Base-by-base conservation (phyloP, 2,329 filamentous ascomycete species). In the Microdochium paspali region DNA sequence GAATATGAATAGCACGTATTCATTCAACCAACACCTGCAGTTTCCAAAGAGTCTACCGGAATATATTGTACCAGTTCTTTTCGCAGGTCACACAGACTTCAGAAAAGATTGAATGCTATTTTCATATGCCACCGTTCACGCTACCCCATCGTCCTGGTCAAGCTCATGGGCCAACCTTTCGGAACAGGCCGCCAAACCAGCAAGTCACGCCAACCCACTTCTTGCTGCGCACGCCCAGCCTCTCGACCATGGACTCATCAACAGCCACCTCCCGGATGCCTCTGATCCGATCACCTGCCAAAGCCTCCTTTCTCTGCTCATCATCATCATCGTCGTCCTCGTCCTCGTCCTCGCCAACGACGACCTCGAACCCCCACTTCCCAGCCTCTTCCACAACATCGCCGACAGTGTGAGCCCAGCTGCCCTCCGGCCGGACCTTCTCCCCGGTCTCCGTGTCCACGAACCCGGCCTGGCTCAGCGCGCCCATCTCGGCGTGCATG, bases 401-500 rank as follows among this genome's bases (percentile, higher is more conserved):
- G 4, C 61, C 52, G 20, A 78, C 58, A 12, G 65, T 69, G 64
- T 85, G 72, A 35, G 71, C 70, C 60, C 73, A 84, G 57, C 80
- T 84, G 13, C 13, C 31, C 24, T 63, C 68, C 1, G 79, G 78
- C 44, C 77, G 65, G 15, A 85, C 70, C 65, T 85, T 84, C 44
- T 69, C 65, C 4, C 72, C 73, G 1, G 71, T 70, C 18, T 61
- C 62, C 6, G 60, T 60, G 57, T 80, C 76, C 12, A 79, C 66
- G 55, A 85, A 85, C 0, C 82, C 81, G 0, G 81, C 81, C 56
- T 81, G 79, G 24, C 73, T 76, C 15, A 72, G 66, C 13, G 52
- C 51, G 1, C 79, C 80, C 80, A 85, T 84, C 3, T 83, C 75
- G 2, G 70, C 62, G 58, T 85, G 82, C 82, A 85, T 85, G 55